Percentiles rank a stretch among this genome's conserved stretches.
These are phyloP conservation scores for Antrodiella citrinella DNA, from an alignment of 768 basidiomycete genomes.

Conservation along the genomic window DNA sequence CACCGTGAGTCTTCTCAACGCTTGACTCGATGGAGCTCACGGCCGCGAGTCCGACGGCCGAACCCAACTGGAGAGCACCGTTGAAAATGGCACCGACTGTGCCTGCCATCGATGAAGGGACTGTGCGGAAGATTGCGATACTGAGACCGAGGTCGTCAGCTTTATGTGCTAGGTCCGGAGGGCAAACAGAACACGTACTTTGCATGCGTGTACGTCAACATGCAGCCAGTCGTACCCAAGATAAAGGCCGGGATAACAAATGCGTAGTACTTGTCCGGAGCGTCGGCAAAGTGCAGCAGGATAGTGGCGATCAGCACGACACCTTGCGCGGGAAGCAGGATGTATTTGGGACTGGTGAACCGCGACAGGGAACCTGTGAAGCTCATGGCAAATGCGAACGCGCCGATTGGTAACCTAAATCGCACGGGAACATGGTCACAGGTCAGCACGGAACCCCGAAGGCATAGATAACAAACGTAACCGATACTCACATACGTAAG, in stretches of 20 bases:
- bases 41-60: constrained; percentile 41
- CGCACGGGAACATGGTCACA: background rate
- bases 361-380: constrained; percentile 33
- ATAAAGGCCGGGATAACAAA: constrained; percentile 42
- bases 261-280: constrained; percentile 35
- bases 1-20: constrained; percentile 28
- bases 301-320: constrained; percentile 30
- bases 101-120: constrained; percentile 41
- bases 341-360: constrained; percentile 31
- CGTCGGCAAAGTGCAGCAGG: constrained; percentile 35
- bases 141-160: constrained; percentile 16
- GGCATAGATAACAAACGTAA: background rate
- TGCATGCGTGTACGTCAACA: constrained; percentile 37
- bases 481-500: constrained; percentile 26
- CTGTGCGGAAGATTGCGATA: constrained; percentile 42
- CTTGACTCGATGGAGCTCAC: constrained; percentile 41
- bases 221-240: constrained; percentile 38
- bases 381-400: constrained; percentile 28
- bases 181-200: constrained; percentile 28
- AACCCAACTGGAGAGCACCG: constrained; percentile 43
- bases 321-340: constrained; percentile 34
- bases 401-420: constrained; percentile 31
- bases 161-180: background rate
- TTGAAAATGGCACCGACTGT: constrained; percentile 51
- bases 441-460: background rate